Evolutionary conservation across 192 early-diverging fungal genomes (phyloP), one percentile per base, ranked within the genome.

Genomic region (Coemansia sp.): DNA sequence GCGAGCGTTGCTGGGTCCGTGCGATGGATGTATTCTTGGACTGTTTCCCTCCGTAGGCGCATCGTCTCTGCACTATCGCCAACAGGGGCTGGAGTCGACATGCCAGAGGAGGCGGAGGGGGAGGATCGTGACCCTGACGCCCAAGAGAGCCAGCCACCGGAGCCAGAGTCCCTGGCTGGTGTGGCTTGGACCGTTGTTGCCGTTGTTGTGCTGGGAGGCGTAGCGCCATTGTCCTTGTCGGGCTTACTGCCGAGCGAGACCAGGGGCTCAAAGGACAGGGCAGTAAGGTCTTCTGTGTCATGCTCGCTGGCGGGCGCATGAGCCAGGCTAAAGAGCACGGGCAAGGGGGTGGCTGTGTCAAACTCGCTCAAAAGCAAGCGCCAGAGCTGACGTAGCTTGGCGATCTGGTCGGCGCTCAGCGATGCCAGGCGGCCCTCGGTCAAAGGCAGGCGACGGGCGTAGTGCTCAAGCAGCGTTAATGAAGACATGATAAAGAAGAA

Each of bases 311-410:
- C 47, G 10, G 52, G 40, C 15, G n/a, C 24, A 7, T 59, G 67
- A 15, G 62, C 30, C 43, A 69, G 20, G 30, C 62, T 61, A 45
- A 59, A 69, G 13, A 64, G 59, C 0, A 69, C 70, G 0, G 70
- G 67, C 15, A 78, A 41, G 11, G 68, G 16, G 41, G n/a, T 6
- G 27, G 58, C 50, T 0, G 56, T 18, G n/a, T 61, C 69, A 29
- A 84, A 69, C 29, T 73, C 69, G 16, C 34, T 49, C 10, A 84
- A 70, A 39, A 86, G 68, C 52, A 80, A 65, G 15, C 29, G 69
- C 85, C 86, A 87, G 3, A 88, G 74, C 61, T 82, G 73, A 37
- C 70, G 77, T 16, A 88, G 76, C 41, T 69, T 75, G n/a, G 52
- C 56, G 7, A 49, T 61, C 38, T 86, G 73, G 9, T 70, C 73